These are phyloP conservation scores for Amanita muscaria DNA, from an alignment of 768 basidiomycete species.

Conservation along the genomic window DNA sequence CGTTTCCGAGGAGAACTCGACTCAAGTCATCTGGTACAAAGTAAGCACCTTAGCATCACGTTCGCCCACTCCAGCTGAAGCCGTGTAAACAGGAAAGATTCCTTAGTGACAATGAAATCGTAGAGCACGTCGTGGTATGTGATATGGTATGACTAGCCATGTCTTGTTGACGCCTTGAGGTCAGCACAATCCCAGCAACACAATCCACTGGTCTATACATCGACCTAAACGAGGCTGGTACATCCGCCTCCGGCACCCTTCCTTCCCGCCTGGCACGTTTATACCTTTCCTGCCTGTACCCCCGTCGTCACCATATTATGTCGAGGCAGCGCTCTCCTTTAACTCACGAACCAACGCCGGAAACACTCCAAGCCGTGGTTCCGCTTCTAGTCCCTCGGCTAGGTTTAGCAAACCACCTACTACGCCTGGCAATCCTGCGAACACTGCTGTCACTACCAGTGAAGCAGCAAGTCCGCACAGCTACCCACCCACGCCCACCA, in stretches of 20 bases:
- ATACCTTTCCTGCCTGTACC: constrained; percentile 48
- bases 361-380: constrained; percentile 3
- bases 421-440: constrained; percentile 15
- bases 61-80: constrained; percentile 7
- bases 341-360: constrained; percentile 39
- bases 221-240: constrained; percentile 81
- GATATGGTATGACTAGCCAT: background rate
- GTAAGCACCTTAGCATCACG: constrained; percentile 22
- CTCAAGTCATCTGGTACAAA: constrained; percentile 66
- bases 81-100: constrained; percentile 54
- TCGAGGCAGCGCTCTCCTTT: constrained; percentile 44
- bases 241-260: constrained; percentile 63
- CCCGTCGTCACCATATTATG: constrained; percentile 35
- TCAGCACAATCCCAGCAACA: constrained; percentile 64
- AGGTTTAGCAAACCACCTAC: constrained; percentile 12
- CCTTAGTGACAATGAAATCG: constrained; percentile 63
- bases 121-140: constrained; percentile 66
- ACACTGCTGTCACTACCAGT: constrained; percentile 19
- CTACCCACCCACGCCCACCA: constrained; percentile 49
- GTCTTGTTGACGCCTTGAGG: too few relatives aligned
- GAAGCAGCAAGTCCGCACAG: constrained; percentile 41
- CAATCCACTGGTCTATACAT: constrained; percentile 68
- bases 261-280: constrained; percentile 54
- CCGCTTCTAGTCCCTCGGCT: background rate
- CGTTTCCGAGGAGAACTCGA: constrained; percentile 47